Evolutionary conservation across 148 eudicot species (phyloP), one percentile per base, ranked within the genome.

Genomic region (Vaccinium macrocarpon): DNA sequence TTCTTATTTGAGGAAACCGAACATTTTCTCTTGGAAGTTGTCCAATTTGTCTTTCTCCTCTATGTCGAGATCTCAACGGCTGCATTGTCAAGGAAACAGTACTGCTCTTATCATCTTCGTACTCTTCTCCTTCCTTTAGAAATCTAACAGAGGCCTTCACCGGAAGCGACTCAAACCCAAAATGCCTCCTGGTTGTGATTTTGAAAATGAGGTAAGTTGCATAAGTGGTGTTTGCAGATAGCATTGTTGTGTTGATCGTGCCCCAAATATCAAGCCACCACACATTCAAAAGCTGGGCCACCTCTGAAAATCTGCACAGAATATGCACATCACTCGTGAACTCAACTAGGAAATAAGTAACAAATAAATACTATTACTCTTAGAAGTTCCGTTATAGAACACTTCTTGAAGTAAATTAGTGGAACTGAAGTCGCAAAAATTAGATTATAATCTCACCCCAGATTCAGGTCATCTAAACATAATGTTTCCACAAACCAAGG

Each of bases 1-100:
- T 23, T 83, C 96, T 90, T 79, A 18, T 23, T 79, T 71, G 82
- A 0, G 94, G 92, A 23, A 72, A 62, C 70, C 79, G 66, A 1
- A 49, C 68, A 46, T 84, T 42, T 42, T n/a, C 13, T 19, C 8
- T n/a, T n/a, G n/a, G n/a, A n/a, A n/a, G n/a, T n/a, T n/a, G n/a
- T n/a, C n/a, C n/a, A n/a, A n/a, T n/a, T n/a, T n/a, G n/a, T n/a
- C n/a, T 82, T 16, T 57, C 55, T 3, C 82, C 85, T 42, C 46
- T 42, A 42, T 27, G 38, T 55, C 50, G 85, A 51, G 7, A 27
- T n/a, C 5, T 27, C 12, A 42, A 2, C 74, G 27, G 8, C 18
- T 19, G 25, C 0, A 18, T 78, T 19, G 0, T 73, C 74, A 55
- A 57, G 85, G 5, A 57, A n/a, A 81, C 85, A 29, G 81, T 82